These are phyloP conservation scores for Garcia nutans DNA, from an alignment of 345 rosid species.

Conservation along the genomic window DNA sequence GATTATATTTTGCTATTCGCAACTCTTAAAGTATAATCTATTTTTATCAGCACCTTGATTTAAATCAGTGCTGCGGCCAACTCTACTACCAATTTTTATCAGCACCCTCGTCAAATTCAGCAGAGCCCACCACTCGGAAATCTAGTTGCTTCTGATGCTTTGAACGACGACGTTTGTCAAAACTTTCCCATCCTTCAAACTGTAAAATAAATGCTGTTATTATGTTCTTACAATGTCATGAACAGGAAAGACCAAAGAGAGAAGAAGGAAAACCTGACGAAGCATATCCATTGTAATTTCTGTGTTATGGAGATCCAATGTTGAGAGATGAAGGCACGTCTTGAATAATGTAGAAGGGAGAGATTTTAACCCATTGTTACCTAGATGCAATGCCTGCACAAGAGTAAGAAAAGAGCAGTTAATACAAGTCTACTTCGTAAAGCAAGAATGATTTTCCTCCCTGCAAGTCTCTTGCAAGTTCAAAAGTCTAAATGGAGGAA, in stretches of 20 bases:
- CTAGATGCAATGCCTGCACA: conserved; percentile 58
- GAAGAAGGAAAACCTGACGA: conserved; percentile 56
- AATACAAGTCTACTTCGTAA: not conserved
- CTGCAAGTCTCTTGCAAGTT: not conserved
- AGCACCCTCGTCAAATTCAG: conserved; percentile 88
- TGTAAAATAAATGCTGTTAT: conserved; percentile 13
- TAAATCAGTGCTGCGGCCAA: not conserved
- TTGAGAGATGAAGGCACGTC: conserved; percentile 62
- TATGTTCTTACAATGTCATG: not conserved
- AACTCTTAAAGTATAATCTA: not conserved
- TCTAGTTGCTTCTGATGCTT: conserved; percentile 95
- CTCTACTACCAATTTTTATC: conserved; percentile 55
- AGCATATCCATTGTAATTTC: conserved; percentile 74
- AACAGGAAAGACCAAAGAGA: not conserved
- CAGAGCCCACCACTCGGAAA: conserved; percentile 62
- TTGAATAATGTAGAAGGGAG: conserved; percentile 63
- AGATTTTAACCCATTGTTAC: conserved; percentile 66
- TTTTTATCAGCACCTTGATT: not conserved
- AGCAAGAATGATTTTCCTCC: not conserved
- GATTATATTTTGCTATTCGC: not conserved
- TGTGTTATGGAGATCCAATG: conserved; percentile 83
- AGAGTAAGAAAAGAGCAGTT: not conserved
- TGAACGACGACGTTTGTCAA: conserved; percentile 63
- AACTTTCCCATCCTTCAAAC: conserved; percentile 80
- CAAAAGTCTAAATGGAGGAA: not conserved